These are phyloP conservation scores for Zangia roseola DNA, from an alignment of 768 basidiomycete genomes.

Conservation along the genomic window DNA sequence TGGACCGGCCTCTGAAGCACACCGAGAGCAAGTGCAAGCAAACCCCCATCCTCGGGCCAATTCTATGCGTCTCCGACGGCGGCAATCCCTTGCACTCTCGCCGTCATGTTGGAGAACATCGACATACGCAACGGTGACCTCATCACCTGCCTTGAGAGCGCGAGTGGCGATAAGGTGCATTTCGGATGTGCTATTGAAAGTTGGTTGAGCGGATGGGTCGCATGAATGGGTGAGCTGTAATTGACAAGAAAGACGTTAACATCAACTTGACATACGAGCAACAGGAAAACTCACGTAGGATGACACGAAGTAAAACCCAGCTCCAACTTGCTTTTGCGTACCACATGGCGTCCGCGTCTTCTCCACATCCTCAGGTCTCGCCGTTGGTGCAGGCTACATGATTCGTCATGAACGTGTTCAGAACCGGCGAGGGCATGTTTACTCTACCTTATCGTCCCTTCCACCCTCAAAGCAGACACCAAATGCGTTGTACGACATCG, in stretches of 20 bases:
- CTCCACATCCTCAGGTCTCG: conserved; percentile 69
- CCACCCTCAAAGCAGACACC: conserved; percentile 70
- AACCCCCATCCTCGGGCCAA: conserved; percentile 82
- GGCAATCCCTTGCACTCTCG: conserved; percentile 54
- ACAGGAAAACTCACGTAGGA: conserved; percentile 51
- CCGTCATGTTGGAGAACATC: conserved; percentile 56
- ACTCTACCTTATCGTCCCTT: conserved; percentile 66
- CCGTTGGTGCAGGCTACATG: conserved; percentile 48
- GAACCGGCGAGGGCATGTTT: background rate
- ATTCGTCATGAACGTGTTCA: background rate
- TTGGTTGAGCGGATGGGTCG: conserved; percentile 60
- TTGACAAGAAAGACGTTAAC: background rate
- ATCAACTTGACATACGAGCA: background rate
- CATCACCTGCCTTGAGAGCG: conserved; percentile 71
- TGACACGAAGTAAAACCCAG: conserved; percentile 73
- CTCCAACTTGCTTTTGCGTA: conserved; percentile 72
- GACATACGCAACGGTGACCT: conserved; percentile 73
- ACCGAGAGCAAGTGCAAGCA: conserved; percentile 69
- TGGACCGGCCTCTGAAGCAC: conserved; percentile 50
- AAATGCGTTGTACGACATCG: conserved; percentile 74
- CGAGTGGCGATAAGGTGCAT: conserved; percentile 66
- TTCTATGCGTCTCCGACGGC: conserved; percentile 66
- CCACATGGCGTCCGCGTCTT: conserved; percentile 76
- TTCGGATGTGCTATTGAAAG: conserved; percentile 69
- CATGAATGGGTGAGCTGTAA: conserved; percentile 70